Evolutionary conservation across 176 grass and related monocot genomes (phyloP).

Genomic region (Avena sativa): DNA sequence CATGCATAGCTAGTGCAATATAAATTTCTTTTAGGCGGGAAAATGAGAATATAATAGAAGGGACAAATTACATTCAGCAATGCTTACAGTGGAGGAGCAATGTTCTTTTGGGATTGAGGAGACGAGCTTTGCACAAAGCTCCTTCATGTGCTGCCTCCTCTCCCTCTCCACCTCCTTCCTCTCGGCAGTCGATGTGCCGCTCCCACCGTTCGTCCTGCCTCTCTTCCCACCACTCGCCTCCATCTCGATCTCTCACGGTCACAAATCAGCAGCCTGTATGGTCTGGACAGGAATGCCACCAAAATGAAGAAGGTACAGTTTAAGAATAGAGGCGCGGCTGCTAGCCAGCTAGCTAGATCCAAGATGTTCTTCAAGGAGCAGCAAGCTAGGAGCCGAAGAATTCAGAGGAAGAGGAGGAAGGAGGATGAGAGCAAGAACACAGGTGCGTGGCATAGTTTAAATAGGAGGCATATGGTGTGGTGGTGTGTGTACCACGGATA

Average conservation of each 20-base stretch:
- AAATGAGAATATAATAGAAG: no score
- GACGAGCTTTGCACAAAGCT: slow-evolving; percentile 59
- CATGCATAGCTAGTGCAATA: no score
- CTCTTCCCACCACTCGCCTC: neutral
- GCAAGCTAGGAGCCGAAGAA: no score
- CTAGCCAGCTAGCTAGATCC: neutral
- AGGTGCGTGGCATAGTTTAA: no score
- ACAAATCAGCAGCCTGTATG: neutral
- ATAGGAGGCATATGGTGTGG: neutral
- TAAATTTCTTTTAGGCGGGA: no score
- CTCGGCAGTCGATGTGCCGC: slow-evolving; percentile 23
- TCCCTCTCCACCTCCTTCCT: slow-evolving; percentile 69
- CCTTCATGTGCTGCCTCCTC: slow-evolving; percentile 74
- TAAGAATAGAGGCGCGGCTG: neutral
- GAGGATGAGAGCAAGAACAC: neutral
- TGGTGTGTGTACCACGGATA: neutral
- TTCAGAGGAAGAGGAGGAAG: no score
- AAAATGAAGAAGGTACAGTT: neutral
- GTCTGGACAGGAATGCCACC: neutral
- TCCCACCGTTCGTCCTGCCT: neutral
- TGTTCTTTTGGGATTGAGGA: slow-evolving; percentile 63
- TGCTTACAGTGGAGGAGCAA: slow-evolving; percentile 28
- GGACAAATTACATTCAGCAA: no score
- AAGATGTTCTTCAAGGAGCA: neutral
- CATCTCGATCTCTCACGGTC: neutral